Base-by-base conservation (phyloP, 257 asterid species). In the Lycium barbarum region DNA sequence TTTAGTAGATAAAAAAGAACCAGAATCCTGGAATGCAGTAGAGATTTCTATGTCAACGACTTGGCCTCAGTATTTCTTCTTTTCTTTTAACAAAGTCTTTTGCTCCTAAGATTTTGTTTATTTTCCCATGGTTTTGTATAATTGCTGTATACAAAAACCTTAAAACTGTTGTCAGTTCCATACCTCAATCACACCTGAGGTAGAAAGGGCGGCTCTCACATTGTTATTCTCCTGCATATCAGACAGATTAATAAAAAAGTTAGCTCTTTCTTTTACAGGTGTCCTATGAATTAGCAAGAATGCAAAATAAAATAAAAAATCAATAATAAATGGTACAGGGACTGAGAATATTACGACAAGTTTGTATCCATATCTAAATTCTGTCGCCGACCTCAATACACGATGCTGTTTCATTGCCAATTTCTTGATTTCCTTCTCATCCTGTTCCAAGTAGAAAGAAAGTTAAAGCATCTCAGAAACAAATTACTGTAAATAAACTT, bases 361-460 rank as follows among this genome's bases (percentile, higher is more conserved):
- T 84, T 97, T 97, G 95, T 94, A 97, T 91, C 99, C 99, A 84
- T 97, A 97, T 91, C 94, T 90, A 85, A 97, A 97, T 49, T 94
- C 98, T 40, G 90, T 94, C 0, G 97, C 93, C 9, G 94, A 88
- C 67, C 95, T 95, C 88, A 97, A 85, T 7, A 91, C 92, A 49
- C 98, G 98, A 82, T 92, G 94, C 88, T 91, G 95, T 87, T 94
- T 94, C 67, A 85, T 74, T 43, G 98, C 99, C 94, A 88, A 82
- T 91, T 94, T 97, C 92, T 89, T 94, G 55, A 94, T 87, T 88
- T 95, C 98, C 94, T 92, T 95, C 87, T 95, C 99, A 43, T 97
- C 99, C 98, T 97, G 93, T 87, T 85, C 54, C 89, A 74, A 76
- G 57, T 86, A 86, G 74, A 84, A 5, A 65, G 58, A 62, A 58